Base-by-base conservation (phyloP, 768 basidiomycete genomes). In the Lyophyllum atratum region DNA sequence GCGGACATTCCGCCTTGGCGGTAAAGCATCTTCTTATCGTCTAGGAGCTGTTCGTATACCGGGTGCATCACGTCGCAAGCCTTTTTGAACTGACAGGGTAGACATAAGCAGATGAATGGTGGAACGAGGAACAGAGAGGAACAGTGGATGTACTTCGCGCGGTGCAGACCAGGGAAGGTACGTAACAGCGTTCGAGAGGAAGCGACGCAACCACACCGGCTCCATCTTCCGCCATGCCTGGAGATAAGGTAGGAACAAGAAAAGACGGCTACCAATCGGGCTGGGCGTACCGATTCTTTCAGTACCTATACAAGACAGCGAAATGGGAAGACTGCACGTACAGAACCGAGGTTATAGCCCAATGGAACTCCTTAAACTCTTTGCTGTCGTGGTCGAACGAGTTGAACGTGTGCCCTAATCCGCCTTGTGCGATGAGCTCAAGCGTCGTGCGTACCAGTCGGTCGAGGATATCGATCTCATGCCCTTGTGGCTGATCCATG, bases 221-320 rank as follows among this genome's bases (percentile, higher is more conserved):
- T 57, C 34, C 25, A 66, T 66, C 40, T 63, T 66, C 24, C 68
- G 50, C 65, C 62, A 61, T 1, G 63, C 62, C 12, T 69, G 51
- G 19, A 68, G 44, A 55, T 62, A 69, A 0, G 68, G 68, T 22
- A 69, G 44, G 37, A 69, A 56, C 7, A 66, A 54, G 52, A 69
- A 67, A 9, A 69, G 28, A 0, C 61, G 54, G 37, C 68, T 66
- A 3, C 60, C 66, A n/a, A 65, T 49, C 4, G 68, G 68, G 3
- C 68, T 69, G 37, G n/a, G n/a, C n/a, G n/a, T n/a, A n/a, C n/a
- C n/a, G n/a, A n/a, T n/a, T n/a, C n/a, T n/a, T n/a, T 17, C 24
- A 44, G 49, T 29, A 43, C 40, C 21, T 15, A 6, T 45, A 9
- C 24, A 46, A 37, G 11, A 1, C 39, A 50, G 17, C 15, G 15